Evolutionary conservation across 768 basidiomycete species (phyloP), one percentile per base, ranked within the genome.

Genomic region (Psilocybe cubensis): DNA sequence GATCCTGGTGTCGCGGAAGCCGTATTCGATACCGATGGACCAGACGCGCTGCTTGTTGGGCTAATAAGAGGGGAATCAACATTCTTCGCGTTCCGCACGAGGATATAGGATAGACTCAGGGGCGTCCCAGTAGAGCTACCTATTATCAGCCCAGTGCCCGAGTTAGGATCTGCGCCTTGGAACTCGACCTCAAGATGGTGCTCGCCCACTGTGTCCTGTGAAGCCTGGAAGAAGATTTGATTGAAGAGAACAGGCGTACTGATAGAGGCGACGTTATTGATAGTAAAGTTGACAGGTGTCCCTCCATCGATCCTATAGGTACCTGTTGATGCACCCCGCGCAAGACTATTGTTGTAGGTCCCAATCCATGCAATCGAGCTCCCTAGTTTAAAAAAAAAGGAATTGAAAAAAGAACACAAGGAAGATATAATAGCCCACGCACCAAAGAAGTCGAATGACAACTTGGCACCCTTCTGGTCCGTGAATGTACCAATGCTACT

Each of bases 301-400:
- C 29, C 42, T 4, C 27, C 52, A 18, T 54, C 52, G 18, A 54
- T 33, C 3, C 28, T 18, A 24, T 54, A 54, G 14, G 52, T 43
- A 12, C 11, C 29, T 18, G 42, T 25, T 29, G 52, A 54, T 0
- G 52, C 3, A 8, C 31, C 31, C 14, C 31, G 31, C 14, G 31
- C 31, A 33, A 33, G 52, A 44, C 1, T 54, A 21, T 54, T 40
- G 5, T 40, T 28, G 20, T 9, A 44, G 43, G 43, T 23, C 0
- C 23, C 43, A 54, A 54, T 17, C 52, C 52, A 24, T 27, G 44
- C 4, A 54, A 54, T 18, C 17, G 52, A 54, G 33, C 33, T 20
- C 14, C 52, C 52, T 54, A 33, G 14, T 33, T 33, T 33, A 8
- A 18, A 21, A 9, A 33, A 7, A 7, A 5, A 21, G 11, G 23